A percentile compares a stretch with the other conserved stretches of the same genome.
phyloP scores from a whole-genome alignment of 176 grass and related monocot genomes.

The Miscanthus lutarioriparius region DNA sequence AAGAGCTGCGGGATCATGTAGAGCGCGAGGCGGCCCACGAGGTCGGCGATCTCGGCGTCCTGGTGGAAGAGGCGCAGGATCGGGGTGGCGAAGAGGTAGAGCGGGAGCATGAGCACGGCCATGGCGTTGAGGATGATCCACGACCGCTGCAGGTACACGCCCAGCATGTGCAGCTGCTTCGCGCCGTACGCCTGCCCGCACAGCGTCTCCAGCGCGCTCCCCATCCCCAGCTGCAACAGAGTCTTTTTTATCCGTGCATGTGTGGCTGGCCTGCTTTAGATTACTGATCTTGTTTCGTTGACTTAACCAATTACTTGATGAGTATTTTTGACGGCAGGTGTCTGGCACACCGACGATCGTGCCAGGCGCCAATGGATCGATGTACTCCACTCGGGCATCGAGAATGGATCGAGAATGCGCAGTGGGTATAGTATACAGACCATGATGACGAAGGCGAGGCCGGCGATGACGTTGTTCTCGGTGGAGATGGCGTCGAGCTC shows the following conservation, averaged over 20 bases:
- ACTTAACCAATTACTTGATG: background rate
- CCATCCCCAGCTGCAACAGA: constrained; percentile 78
- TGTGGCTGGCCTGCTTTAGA: background rate
- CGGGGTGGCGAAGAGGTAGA: no score
- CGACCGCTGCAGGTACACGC: no score
- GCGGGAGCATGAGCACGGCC: no score
- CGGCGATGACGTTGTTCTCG: constrained; percentile 81
- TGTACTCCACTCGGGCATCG: no score
- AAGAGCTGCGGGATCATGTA: constrained; percentile 89
- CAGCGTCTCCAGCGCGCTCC: constrained; percentile 90
- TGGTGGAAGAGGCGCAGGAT: no score
- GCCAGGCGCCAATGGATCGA: no score
- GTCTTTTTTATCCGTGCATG: background rate
- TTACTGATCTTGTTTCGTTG: background rate
- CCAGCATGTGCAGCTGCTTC: no score
- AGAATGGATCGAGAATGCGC: no score
- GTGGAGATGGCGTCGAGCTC: constrained; percentile 93
- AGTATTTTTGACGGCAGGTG: background rate
- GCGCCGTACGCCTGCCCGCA: constrained; percentile 88
- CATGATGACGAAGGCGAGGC: constrained; percentile 80
- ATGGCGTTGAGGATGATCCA: no score
- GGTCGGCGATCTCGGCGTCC: no score
- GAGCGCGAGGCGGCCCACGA: no score
- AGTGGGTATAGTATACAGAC: background rate
- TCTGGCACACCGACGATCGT: no score